A percentile compares a stretch with the other conserved stretches of the same genome.
Conservation (phyloP, 345 rosid species). For the Gossypium thurberi region DNA sequence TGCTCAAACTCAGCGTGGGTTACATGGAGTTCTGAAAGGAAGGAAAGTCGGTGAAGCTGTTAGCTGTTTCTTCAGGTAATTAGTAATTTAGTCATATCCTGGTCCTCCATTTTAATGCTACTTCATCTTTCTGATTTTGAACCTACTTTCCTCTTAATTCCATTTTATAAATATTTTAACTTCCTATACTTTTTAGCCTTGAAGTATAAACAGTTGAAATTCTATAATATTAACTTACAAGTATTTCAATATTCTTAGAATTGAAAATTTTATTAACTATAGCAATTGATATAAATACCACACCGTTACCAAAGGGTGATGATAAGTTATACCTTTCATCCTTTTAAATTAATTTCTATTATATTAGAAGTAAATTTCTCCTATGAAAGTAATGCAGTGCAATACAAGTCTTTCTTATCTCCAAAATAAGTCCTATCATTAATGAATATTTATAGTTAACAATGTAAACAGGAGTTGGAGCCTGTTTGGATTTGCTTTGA, state of each 20-base stretch:
- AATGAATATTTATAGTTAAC: background rate
- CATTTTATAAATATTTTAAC: background rate
- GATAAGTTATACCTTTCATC: background rate
- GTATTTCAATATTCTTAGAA: background rate
- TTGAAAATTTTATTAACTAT: background rate
- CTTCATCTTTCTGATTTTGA: background rate
- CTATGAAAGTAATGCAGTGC: background rate
- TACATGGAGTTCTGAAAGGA: conserved; percentile 53
- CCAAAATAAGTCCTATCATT: background rate
- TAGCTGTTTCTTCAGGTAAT: conserved; percentile 80
- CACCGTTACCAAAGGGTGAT: background rate
- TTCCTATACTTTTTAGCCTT: background rate
- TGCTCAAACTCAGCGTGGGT: conserved; percentile 62
- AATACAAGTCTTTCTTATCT: background rate
- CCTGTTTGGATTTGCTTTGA: background rate
- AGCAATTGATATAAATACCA: background rate
- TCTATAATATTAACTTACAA: background rate
- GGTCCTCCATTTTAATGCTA: background rate
- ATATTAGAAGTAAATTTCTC: background rate
- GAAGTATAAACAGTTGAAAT: background rate
- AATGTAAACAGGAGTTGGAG: background rate
- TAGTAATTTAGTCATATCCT: background rate
- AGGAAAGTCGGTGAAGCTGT: conserved; percentile 74
- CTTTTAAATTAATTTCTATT: background rate
- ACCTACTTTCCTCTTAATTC: background rate